Base-by-base conservation (phyloP, 345 rosid species). In the Atalantia buxifolia region DNA sequence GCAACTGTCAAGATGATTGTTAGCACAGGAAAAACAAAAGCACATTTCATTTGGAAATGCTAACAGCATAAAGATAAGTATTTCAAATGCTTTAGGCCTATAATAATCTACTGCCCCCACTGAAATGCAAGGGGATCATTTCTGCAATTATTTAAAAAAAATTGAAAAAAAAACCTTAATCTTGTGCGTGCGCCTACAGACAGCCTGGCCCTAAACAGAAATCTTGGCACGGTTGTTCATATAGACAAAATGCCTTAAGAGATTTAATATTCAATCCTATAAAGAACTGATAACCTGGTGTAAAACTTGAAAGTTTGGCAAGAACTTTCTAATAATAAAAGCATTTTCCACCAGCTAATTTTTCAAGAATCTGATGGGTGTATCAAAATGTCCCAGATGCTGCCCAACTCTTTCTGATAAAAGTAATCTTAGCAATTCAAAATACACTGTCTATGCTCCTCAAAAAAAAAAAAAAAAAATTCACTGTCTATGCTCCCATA, bases 1-100 rank as follows among this genome's bases (percentile, higher is more conserved):
- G 99, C 92, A 79, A 95, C 99, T 95, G 82, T 48, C 65, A 6
- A 30, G 14, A 69, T 62, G 14, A 27, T 9, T 3, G 33, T 45
- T 72, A 53, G 31, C 21, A 56, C 10, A 28, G 33, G 5, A 78
- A 42, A 27, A 24, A 50, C 36, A 60, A 25, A 64, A 27, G 36
- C 25, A 76, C 22, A 45, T 55, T 22, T 48, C 10, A 72, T 25
- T 40, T 40, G 7, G 8, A 59, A 56, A 48, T 25, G 60, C 38
- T 9, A 60, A 61, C 18, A 42, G 48, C 56, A 42, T 30, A 48
- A 50, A 36, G 6, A n/a, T 22, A 48, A 40, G 27, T 5, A 60
- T 59, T 38, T 19, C 33, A 50, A 45, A 19, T 24, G n/a, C 25
- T 56, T 35, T 30, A 40, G 27, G 16, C 24, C 50, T 45, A 45